Base-by-base conservation (phyloP, 2,329 filamentous ascomycete species). In the Hypomyces perniciosus region DNA sequence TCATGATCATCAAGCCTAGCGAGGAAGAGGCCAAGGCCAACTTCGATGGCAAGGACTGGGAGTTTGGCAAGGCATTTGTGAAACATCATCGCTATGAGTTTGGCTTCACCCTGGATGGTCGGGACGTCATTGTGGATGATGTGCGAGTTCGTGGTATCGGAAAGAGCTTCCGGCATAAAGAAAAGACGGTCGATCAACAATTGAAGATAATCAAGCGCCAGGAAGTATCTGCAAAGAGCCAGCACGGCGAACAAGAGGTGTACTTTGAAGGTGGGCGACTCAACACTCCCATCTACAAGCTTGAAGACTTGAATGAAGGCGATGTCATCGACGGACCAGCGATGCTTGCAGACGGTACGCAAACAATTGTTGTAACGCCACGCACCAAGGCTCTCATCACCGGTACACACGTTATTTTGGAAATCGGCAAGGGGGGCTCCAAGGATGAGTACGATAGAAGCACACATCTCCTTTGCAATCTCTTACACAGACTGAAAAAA, bases 61-160 rank as follows among this genome's bases (percentile, higher is more conserved):
- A 84, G 1, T 96, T 91, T 68, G 89, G 85, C 3, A 80, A 84
- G 57, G 90, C 89, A 0, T 96, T 97, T 61, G 75, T 95, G 31
- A 83, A 84, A 59, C 89, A 95, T 59, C 91, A 96, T 63, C 84
- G 90, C 47, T 90, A 93, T 63, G 91, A 96, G 63, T 96, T 96
- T 63, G 90, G 90, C 0, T 96, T 96, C 62, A 95, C 88, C 0
- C 74, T 96, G 2, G 77, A 81, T 27, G 88, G 95, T 53, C 78
- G 90, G 50, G 89, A 96, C 59, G 88, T 96, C 48, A 90, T 96
- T 42, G 78, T 96, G 6, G 91, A 96, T 56, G 91, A 96, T 65
- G 87, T 96, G 3, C 84, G 91, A 38, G 88, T 91, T 5, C 79
- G 92, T 51, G 90, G 90, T 10, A 95, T 96, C 55, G 91, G 89